A percentile compares a stretch with the other conserved stretches of the same genome.
These are phyloP conservation scores for Penicillium flavigenum DNA, from an alignment of 495 filamentous ascomycete species.

Conservation along the genomic window DNA sequence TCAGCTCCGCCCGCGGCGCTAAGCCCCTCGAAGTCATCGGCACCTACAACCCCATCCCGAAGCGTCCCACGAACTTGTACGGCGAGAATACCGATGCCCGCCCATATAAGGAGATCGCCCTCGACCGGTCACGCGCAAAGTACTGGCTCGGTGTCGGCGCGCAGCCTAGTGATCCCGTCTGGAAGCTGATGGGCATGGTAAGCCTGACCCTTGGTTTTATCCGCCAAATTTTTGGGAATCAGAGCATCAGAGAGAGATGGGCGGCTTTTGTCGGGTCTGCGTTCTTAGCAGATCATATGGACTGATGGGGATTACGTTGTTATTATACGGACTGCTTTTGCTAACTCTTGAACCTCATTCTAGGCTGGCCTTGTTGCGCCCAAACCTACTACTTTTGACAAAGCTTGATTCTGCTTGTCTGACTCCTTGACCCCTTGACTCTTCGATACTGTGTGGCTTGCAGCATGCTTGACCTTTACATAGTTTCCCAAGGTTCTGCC, in stretches of 20 bases:
- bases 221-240: background rate
- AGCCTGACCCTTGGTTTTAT: conserved; percentile 26
- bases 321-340: conserved; percentile 2
- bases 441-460: background rate
- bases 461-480: background rate
- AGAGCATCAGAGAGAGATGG: background rate
- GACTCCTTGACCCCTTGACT: background rate
- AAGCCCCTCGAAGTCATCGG: conserved; percentile 91
- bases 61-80: conserved; percentile 59
- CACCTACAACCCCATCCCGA: conserved; percentile 89
- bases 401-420: conserved; percentile 18
- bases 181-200: conserved; percentile 86
- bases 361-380: conserved; percentile 35
- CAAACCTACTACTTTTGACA: conserved; percentile 30
- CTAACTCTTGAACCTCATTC: background rate
- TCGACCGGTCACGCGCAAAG: conserved; percentile 76
- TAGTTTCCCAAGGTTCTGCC: background rate
- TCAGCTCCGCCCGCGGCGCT: conserved; percentile 69
- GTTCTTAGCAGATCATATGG: background rate
- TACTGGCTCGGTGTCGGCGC: conserved; percentile 98
- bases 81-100: conserved; percentile 58
- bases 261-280: background rate
- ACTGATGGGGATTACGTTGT: background rate
- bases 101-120: conserved; percentile 82
- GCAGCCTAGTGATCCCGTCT: conserved; percentile 84